phyloP scores from a whole-genome alignment of 257 asterid genomes.

The Orobanche coerulescens region DNA sequence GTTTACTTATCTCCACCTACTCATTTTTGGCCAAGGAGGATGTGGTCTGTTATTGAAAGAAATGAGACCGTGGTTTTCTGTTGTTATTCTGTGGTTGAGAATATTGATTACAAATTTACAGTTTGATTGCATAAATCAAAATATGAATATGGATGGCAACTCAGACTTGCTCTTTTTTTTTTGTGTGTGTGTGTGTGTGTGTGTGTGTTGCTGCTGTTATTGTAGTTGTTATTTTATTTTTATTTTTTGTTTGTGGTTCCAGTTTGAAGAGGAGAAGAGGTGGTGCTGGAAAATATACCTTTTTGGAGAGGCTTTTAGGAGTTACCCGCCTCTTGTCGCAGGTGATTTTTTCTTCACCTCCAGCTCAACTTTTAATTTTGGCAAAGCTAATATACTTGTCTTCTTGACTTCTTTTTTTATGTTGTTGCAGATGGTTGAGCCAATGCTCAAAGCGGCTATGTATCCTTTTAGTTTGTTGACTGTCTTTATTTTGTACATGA shows the following conservation, averaged over 20 bases:
- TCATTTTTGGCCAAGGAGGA: not conserved
- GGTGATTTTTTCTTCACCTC: constrained; percentile 28
- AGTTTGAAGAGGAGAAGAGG: constrained; percentile 75
- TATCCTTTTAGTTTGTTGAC: constrained; percentile 47
- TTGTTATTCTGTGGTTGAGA: not conserved
- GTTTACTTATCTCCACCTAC: not conserved
- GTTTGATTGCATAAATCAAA: not conserved
- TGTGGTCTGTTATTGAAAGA: not conserved
- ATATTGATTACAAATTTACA: not conserved
- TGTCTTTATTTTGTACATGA: not conserved
- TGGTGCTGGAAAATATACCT: constrained; percentile 48
- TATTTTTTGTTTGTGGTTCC: constrained; percentile 12
- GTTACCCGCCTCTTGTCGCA: constrained; percentile 57
- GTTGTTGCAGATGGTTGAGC: constrained; percentile 75
- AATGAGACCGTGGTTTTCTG: not conserved
- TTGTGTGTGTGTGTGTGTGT: not conserved
- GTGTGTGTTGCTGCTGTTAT: not conserved
- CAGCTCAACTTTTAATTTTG: not conserved
- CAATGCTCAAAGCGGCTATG: constrained; percentile 76
- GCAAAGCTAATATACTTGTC: not conserved
- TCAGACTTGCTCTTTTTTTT: not conserved
- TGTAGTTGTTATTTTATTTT: not conserved
- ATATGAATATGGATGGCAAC: not conserved
- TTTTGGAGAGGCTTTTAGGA: constrained; percentile 82
- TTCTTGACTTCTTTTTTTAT: constrained; percentile 13